Percentiles rank a stretch among this genome's conserved stretches.
These are phyloP conservation scores for Fusarium nanum DNA, from an alignment of 2,329 filamentous ascomycete genomes.

Conservation along the genomic window DNA sequence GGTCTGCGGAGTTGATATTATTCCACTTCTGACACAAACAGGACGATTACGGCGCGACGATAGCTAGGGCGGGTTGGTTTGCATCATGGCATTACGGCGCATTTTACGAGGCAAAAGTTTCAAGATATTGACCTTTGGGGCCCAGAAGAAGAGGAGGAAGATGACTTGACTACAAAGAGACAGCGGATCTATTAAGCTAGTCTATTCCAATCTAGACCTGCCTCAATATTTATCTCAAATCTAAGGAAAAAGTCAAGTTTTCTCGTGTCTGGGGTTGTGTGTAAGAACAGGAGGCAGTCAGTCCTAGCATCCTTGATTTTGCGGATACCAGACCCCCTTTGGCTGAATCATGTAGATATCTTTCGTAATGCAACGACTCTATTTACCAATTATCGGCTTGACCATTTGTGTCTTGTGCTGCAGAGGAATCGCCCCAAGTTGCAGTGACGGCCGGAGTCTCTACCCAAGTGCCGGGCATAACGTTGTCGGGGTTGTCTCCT, in stretches of 20 bases:
- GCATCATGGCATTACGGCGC: conserved; percentile 15
- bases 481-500: conserved; percentile 37
- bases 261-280: neutral
- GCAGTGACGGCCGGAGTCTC: conserved; percentile 7
- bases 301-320: conserved; percentile 33
- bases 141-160: neutral
- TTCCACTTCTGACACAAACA: conserved; percentile 30
- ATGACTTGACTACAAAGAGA: neutral
- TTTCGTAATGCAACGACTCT: conserved; percentile 10
- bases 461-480: conserved; percentile 52
- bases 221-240: neutral
- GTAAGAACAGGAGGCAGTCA: conserved; percentile 18
- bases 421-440: conserved; percentile 48
- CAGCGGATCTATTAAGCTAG: neutral
- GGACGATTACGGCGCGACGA: conserved; percentile 20
- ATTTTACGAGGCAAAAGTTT: conserved; percentile 10
- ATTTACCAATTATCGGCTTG: conserved; percentile 25
- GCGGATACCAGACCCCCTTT: conserved; percentile 33
- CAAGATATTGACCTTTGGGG: neutral
- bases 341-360: conserved; percentile 29
- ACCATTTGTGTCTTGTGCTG: conserved; percentile 50
- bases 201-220: neutral
- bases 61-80: conserved; percentile 22
- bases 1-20: conserved; percentile 15
- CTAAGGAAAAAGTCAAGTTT: neutral